Evolutionary conservation across 441 rosid species (phyloP), one percentile per base, ranked within the genome.

Genomic region (Raphanus hybrid): DNA sequence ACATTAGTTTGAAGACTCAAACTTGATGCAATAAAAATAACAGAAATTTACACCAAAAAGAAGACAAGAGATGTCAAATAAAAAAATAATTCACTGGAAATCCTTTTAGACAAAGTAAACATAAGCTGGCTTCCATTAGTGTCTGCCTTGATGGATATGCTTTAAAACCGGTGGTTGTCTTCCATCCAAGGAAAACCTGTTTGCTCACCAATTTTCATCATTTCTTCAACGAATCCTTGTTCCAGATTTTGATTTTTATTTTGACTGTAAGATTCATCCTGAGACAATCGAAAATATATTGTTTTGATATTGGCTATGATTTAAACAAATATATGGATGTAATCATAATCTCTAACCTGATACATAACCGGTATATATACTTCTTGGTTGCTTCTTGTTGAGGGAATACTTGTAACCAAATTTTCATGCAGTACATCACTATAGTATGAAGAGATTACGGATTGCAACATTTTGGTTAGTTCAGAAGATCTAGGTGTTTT

Each of bases 151-250:
- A 50, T 14, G 55, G 8, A 14, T 50, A 50, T 6, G 18, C 18
- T 54, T 18, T 70, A 18, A 16, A 18, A 18, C 8, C 5, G 23
- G 6, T 70, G 11, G 35, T 35, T 7, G 8, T 35, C 12, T 3
- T 70, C 54, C 73, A 70, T 70, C 74, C 74, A 70, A 57, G 74
- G 73, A 37, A 70, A 70, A 12, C 74, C 20, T 18, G 64, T 70
- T 20, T 70, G 34, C 54, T 70, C 64, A 20, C 74, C 64, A 12
- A 18, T 6, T 10, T 70, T 70, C 8, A 70, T 8, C 54, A 70
- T 57, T 23, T 70, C 65, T 58, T 58, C 37, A 20, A 37, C 23
- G 3, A 20, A 15, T 20, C 6, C 2, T 12, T 57, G 32, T 10
- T 35, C 2, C 2, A n/a, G 15, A 32, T 32, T 18, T 32, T 57